Percentiles rank a stretch among this genome's conserved stretches.
Evolutionary conservation across 495 filamentous ascomycete genomes (phyloP).

Genomic region (Aspergillus conjunctus): DNA sequence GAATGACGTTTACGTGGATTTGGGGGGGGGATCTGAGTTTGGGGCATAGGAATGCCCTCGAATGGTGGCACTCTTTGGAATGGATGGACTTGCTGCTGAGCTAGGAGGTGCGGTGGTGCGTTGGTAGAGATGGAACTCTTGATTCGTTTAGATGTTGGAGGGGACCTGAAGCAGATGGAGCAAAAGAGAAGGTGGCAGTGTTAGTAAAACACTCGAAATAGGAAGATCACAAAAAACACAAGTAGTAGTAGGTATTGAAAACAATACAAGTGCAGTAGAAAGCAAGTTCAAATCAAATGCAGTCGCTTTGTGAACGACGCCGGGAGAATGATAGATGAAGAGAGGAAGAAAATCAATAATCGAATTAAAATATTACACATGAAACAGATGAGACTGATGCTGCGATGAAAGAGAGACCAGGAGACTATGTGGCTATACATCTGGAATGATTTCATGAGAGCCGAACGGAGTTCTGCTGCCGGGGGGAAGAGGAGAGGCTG

Average conservation of each 20-base stretch:
- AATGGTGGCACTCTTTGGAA: slow-evolving; percentile 42
- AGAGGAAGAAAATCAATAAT: background rate
- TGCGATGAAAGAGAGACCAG: background rate
- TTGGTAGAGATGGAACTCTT: slow-evolving; percentile 43
- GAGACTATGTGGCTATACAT: background rate
- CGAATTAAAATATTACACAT: background rate
- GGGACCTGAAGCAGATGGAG: slow-evolving; percentile 32
- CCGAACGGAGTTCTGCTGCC: slow-evolving; percentile 5
- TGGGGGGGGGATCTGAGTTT: slow-evolving; percentile 36
- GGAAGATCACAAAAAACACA: background rate
- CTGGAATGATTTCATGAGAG: slow-evolving; percentile 2
- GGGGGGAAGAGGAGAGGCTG: background rate
- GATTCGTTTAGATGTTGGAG: slow-evolving; percentile 49
- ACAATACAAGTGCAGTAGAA: slow-evolving; percentile 2
- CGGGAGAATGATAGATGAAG: background rate
- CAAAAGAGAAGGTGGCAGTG: slow-evolving; percentile 11
- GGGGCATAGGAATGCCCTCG: slow-evolving; percentile 46
- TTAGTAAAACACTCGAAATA: slow-evolving; percentile 4
- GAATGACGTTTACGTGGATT: slow-evolving; percentile 52
- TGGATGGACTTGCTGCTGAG: slow-evolving; percentile 49
- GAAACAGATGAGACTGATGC: background rate
- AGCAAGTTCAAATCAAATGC: background rate
- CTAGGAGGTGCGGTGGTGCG: slow-evolving; percentile 44
- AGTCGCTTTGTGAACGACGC: slow-evolving; percentile 4
- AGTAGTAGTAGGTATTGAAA: background rate